These are phyloP conservation scores for Cymbidium sinense DNA, from an alignment of 106 monocot genomes.

Conservation along the genomic window DNA sequence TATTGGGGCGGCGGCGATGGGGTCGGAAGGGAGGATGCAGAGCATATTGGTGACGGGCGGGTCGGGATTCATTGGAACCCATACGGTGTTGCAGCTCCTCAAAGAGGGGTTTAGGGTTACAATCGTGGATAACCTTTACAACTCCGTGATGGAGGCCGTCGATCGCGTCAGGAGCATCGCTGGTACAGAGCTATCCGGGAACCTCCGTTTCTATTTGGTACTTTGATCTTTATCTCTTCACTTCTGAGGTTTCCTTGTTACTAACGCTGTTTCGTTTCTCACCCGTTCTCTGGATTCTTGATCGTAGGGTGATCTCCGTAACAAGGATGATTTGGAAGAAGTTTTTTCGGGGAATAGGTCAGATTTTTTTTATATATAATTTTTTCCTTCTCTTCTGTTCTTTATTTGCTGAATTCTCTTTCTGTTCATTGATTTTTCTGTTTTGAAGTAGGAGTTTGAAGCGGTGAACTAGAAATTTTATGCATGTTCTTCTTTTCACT, in stretches of 20 bases:
- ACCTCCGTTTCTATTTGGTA: conserved; percentile 53
- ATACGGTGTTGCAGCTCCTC: conserved; percentile 75
- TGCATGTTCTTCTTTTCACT: background rate
- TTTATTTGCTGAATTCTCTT: background rate
- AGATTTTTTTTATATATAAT: background rate
- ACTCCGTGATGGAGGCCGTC: conserved; percentile 54
- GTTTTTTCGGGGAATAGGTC: conserved; percentile 10
- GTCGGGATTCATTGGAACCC: conserved; percentile 81
- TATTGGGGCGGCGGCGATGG: conserved; percentile 11
- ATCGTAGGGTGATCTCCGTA: conserved; percentile 25
- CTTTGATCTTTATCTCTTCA: background rate
- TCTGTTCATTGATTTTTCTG: background rate
- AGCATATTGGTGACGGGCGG: conserved; percentile 66
- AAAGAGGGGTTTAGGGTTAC: conserved; percentile 48
- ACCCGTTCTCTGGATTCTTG: background rate
- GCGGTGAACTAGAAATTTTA: background rate
- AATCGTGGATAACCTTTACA: conserved; percentile 68
- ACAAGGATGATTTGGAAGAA: conserved; percentile 18
- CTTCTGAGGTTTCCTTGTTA: background rate
- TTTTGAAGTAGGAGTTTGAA: background rate
- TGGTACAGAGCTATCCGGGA: conserved; percentile 35
- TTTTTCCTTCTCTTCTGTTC: background rate
- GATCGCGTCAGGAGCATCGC: conserved; percentile 48
- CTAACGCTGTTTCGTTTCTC: background rate
- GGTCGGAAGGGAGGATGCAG: conserved; percentile 11